Evolutionary conservation across 495 filamentous ascomycete species (phyloP), one percentile per base, ranked within the genome.

Genomic region (Penicillium angulare): DNA sequence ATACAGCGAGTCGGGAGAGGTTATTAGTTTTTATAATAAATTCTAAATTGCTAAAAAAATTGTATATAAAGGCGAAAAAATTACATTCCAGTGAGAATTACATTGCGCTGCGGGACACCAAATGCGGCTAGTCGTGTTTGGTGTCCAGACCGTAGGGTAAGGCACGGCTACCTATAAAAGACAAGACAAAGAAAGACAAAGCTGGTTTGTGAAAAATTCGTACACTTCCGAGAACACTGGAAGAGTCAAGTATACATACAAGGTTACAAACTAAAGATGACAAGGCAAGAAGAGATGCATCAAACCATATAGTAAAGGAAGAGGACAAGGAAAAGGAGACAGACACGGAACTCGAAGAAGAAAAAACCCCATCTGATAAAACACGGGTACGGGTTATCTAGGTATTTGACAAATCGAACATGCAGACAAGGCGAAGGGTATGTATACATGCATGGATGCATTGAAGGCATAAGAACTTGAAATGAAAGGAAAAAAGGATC

Each of bases 201-300:
- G 18, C 18, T 27, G 15, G n/a, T 5, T 22, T 15, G 41, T 13
- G 21, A 22, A n/a, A 38, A 38, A 48, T 26, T 48, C 43, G 45
- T 36, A 48, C 45, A 48, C 39, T 22, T 48, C 33, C 33, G 21
- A 45, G 18, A 45, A 16, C n/a, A n/a, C n/a, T n/a, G n/a, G 16
- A 23, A 27, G 33, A 48, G 39, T 39, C 45, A 3, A 39, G 45
- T 48, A 48, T 48, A 48, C 45, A 48, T 48, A 48, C 45, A 48
- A 22, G 33, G 33, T 12, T 36, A 36, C 32, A 36, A 29, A 48
- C 32, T 13, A 27, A 39, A 36, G 9, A 15, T 8, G 7, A 12
- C 24, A 23, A 31, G 18, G 39, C 33, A 39, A 21, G 15, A 41
- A 33, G 36, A 40, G 36, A 40, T 40, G 26, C 34, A 49, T 49